phyloP scores from a whole-genome alignment of 805 yeast genomes.

The Candida morakotiae region DNA sequence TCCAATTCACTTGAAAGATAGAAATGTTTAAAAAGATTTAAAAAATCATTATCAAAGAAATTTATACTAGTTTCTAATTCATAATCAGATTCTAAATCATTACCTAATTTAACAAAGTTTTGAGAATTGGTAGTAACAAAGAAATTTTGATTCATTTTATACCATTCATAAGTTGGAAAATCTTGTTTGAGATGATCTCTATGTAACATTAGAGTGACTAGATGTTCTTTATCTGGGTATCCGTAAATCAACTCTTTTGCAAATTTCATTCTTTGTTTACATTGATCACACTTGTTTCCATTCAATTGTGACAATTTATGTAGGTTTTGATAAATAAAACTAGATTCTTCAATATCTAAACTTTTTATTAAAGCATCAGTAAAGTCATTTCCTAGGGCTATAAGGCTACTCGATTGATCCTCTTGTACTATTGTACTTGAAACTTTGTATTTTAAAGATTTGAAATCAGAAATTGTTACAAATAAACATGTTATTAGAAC shows the following conservation, averaged over 20 bases:
- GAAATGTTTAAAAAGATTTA: slow-evolving; percentile 30
- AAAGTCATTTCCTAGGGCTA: no score
- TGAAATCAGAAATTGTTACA: no score
- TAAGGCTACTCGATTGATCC: no score
- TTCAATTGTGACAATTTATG: slow-evolving; percentile 23
- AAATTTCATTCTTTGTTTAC: slow-evolving; percentile 31
- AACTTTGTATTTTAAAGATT: no score
- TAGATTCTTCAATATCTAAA: no score
- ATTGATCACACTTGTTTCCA: slow-evolving; percentile 30
- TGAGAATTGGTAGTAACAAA: slow-evolving; percentile 31
- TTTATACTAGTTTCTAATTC: slow-evolving; percentile 22
- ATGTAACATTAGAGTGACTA: slow-evolving; percentile 30
- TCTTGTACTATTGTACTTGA: no score
- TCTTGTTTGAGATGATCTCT: slow-evolving; percentile 23
- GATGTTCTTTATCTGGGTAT: slow-evolving; percentile 28
- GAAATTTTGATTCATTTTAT: slow-evolving; percentile 31
- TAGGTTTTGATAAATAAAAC: slow-evolving; percentile 22
- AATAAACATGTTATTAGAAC: no score
- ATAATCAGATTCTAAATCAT: slow-evolving; percentile 18
- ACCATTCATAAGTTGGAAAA: slow-evolving; percentile 22
- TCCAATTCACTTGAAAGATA: slow-evolving; percentile 33
- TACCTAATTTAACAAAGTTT: slow-evolving; percentile 13
- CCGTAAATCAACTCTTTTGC: slow-evolving; percentile 21
- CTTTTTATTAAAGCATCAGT: no score
- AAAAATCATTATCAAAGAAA: slow-evolving; percentile 35